Conservation (phyloP, 805 yeast genomes). For the Pichia manshurica region DNA sequence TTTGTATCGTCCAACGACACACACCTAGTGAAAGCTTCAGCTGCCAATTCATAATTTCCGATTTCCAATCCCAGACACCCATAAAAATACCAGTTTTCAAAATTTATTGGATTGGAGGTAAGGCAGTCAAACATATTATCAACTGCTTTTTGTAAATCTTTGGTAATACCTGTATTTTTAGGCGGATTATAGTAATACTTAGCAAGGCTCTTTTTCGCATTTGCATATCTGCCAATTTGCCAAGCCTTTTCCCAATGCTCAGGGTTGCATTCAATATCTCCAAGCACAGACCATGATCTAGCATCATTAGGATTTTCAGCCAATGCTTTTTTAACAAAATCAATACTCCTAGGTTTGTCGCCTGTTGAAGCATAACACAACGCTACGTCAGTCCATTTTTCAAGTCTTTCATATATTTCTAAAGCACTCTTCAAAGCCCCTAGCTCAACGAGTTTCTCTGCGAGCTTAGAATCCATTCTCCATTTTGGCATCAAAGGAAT, state of each 20-base stretch:
- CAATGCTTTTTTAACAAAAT: slow-evolving; percentile 50
- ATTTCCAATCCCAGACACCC: slow-evolving; percentile 85
- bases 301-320: slow-evolving; percentile 64
- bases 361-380: slow-evolving; percentile 86
- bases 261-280: slow-evolving; percentile 79
- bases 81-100: slow-evolving; percentile 85
- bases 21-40: slow-evolving; percentile 90
- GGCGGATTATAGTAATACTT: slow-evolving; percentile 68
- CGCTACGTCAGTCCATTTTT: slow-evolving; percentile 77
- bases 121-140: slow-evolving; percentile 71
- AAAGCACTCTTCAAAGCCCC: slow-evolving; percentile 85
- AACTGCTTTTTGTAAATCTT: slow-evolving; percentile 50
- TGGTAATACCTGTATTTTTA: slow-evolving; percentile 40
- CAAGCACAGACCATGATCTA: slow-evolving; percentile 75
- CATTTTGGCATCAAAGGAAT: slow-evolving; percentile 78
- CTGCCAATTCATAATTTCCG: slow-evolving; percentile 65
- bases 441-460: slow-evolving; percentile 78
- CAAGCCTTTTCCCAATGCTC: slow-evolving; percentile 77
- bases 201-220: slow-evolving; percentile 81
- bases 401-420: slow-evolving; percentile 77
- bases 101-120: slow-evolving; percentile 62
- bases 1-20: slow-evolving; percentile 78
- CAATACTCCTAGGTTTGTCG: slow-evolving; percentile 59
- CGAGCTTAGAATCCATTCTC: slow-evolving; percentile 75
- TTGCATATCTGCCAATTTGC: slow-evolving; percentile 75